These are phyloP conservation scores for Magnaporthales sp. DNA, from an alignment of 2,329 filamentous ascomycete genomes.

Conservation along the genomic window DNA sequence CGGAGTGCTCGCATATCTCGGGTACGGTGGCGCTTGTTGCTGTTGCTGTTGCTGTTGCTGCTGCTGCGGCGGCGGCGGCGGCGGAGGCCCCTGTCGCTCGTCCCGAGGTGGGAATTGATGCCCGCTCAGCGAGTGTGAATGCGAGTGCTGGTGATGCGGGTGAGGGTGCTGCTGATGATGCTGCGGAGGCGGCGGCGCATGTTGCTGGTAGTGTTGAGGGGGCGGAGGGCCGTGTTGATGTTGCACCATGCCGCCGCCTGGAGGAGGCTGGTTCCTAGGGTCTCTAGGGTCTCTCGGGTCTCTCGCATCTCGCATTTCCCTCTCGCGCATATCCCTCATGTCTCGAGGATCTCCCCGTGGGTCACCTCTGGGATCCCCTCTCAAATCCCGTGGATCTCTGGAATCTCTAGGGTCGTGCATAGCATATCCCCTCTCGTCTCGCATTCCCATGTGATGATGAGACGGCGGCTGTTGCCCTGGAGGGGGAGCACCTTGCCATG, in stretches of 20 bases:
- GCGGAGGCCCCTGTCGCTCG: conserved; percentile 9
- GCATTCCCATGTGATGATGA: conserved; percentile 8
- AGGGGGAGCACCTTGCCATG: conserved; percentile 7
- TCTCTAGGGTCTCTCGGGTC: conserved; percentile 1
- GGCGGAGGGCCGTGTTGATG: conserved; percentile 13
- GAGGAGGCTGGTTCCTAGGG: neutral
- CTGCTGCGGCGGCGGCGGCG: conserved; percentile 8
- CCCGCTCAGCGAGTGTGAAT: conserved; percentile 18
- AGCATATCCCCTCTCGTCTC: conserved; percentile 9
- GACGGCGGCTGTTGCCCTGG: conserved; percentile 15
- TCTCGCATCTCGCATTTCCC: conserved; percentile 1
- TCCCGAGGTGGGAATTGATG: conserved; percentile 13
- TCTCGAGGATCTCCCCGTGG: neutral
- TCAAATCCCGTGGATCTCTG: neutral
- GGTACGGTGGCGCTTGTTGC: conserved; percentile 11
- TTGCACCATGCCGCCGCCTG: conserved; percentile 8
- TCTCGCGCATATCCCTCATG: neutral
- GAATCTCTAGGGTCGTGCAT: neutral
- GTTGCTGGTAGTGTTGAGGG: conserved; percentile 7
- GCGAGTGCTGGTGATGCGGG: conserved; percentile 17
- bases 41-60: conserved; percentile 8
- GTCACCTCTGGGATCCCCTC: neutral
- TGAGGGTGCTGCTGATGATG: conserved; percentile 8
- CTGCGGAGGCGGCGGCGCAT: conserved; percentile 10
- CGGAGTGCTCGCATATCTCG: conserved; percentile 14